Evolutionary conservation across 2,329 filamentous ascomycete species (phyloP).

Genomic region (Cercospora citrullina): DNA sequence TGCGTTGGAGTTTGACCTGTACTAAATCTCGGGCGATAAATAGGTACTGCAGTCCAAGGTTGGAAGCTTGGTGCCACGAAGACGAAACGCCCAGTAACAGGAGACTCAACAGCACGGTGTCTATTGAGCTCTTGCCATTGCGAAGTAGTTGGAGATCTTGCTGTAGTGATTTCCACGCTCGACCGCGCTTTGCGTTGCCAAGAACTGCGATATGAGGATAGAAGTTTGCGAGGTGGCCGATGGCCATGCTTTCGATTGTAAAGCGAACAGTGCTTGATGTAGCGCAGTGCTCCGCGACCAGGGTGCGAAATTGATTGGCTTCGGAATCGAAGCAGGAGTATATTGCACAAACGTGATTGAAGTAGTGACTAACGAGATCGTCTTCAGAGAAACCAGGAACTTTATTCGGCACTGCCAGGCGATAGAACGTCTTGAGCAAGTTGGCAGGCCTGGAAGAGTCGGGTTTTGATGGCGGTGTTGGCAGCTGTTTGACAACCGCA

Average conservation of each 20-base stretch:
- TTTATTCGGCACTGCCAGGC: conserved; percentile 27
- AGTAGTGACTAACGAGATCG: conserved; percentile 63
- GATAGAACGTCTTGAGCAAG: conserved; percentile 30
- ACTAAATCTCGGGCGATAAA: conserved; percentile 49
- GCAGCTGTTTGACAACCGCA: not conserved
- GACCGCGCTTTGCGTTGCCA: conserved; percentile 54
- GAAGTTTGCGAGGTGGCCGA: conserved; percentile 60
- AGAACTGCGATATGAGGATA: conserved; percentile 55
- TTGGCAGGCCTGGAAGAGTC: conserved; percentile 4
- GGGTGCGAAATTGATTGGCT: conserved; percentile 61
- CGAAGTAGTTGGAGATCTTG: conserved; percentile 51
- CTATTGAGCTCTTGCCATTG: conserved; percentile 41
- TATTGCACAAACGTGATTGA: conserved; percentile 61
- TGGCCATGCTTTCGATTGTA: conserved; percentile 65
- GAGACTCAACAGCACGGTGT: conserved; percentile 58
- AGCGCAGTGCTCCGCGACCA: conserved; percentile 59
- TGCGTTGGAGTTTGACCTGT: conserved; percentile 48
- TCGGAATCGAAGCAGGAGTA: conserved; percentile 66
- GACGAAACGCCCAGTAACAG: conserved; percentile 61
- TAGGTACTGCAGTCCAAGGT: conserved; percentile 57
- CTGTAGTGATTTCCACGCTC: conserved; percentile 54
- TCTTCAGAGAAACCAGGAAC: conserved; percentile 38
- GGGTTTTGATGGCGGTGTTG: not conserved
- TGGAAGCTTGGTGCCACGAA: conserved; percentile 59
- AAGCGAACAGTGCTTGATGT: conserved; percentile 61